Conservation (phyloP, 1,284 basidiomycete genomes). For the Coriolopsis trogii region DNA sequence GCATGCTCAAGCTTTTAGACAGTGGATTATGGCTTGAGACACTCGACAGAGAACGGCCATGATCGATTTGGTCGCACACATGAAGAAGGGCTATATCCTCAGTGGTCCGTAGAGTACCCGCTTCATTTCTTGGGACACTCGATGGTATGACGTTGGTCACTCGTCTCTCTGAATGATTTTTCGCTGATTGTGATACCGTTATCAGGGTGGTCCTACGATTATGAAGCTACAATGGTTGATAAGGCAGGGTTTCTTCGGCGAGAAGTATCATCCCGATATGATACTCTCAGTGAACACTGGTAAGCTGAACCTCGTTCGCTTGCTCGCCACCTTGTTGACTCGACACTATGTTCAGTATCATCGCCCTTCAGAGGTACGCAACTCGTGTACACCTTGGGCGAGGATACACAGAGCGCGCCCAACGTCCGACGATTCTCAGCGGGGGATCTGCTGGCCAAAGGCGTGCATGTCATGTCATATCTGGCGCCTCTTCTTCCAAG, state of each 20-base stretch:
- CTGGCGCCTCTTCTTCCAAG: constrained; percentile 44
- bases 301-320: constrained; percentile 22
- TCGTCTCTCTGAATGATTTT: no score
- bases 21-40: constrained; percentile 47
- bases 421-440: constrained; percentile 44
- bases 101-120: constrained; percentile 47
- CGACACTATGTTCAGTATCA: constrained; percentile 37
- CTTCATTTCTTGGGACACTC: constrained; percentile 61
- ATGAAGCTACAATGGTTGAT: constrained; percentile 50
- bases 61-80: constrained; percentile 47
- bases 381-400: constrained; percentile 49
- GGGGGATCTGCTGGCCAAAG: constrained; percentile 43
- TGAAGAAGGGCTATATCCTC: constrained; percentile 45
- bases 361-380: constrained; percentile 54
- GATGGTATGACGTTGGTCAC: constrained; percentile 37
- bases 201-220: constrained; percentile 53
- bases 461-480: constrained; percentile 46
- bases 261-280: constrained; percentile 44
- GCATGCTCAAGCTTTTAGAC: not conserved
- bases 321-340: not conserved
- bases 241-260: constrained; percentile 44
- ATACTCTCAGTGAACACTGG: constrained; percentile 48
- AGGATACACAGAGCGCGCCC: constrained; percentile 44
- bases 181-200: no score
- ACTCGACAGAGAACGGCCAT: constrained; percentile 41